Percentiles rank a stretch among this genome's conserved stretches.
Evolutionary conservation across 2,329 filamentous ascomycete species (phyloP).

Genomic region (Colletotrichum magnum): DNA sequence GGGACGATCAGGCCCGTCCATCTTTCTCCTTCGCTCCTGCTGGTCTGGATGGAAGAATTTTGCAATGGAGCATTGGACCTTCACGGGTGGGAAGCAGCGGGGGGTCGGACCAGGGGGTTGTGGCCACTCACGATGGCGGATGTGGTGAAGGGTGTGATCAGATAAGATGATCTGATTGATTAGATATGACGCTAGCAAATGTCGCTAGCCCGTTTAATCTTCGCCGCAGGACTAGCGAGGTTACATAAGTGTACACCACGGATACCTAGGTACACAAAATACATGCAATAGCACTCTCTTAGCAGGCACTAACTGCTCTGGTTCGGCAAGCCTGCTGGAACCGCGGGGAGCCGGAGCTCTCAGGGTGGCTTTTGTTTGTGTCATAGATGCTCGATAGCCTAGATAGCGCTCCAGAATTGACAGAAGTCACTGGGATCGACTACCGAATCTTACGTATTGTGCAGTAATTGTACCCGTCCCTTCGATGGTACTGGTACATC

Average conservation of each 20-base stretch:
- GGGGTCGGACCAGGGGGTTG: conserved; percentile 24
- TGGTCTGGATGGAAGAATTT: conserved; percentile 31
- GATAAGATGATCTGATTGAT: conserved; percentile 41
- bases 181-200: conserved; percentile 38
- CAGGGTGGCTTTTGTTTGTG: neutral
- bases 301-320: too few species aligned
- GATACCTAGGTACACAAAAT: too few species aligned
- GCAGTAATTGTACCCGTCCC: too few species aligned
- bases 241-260: neutral
- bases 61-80: conserved; percentile 25
- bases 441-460: too few species aligned
- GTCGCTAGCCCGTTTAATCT: conserved; percentile 32
- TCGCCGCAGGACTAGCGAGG: neutral
- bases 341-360: too few species aligned
- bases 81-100: neutral
- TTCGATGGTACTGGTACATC: too few species aligned
- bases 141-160: conserved; percentile 36
- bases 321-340: too few species aligned
- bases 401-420: neutral
- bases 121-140: conserved; percentile 24
- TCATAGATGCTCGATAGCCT: neutral
- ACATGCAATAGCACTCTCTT: too few species aligned
- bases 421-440: too few species aligned
- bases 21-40: neutral
- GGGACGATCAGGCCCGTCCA: conserved; percentile 26